Evolutionary conservation across 2,329 filamentous ascomycete genomes (phyloP), one percentile per base, ranked within the genome.

Genomic region (Xylariaceae sp.): DNA sequence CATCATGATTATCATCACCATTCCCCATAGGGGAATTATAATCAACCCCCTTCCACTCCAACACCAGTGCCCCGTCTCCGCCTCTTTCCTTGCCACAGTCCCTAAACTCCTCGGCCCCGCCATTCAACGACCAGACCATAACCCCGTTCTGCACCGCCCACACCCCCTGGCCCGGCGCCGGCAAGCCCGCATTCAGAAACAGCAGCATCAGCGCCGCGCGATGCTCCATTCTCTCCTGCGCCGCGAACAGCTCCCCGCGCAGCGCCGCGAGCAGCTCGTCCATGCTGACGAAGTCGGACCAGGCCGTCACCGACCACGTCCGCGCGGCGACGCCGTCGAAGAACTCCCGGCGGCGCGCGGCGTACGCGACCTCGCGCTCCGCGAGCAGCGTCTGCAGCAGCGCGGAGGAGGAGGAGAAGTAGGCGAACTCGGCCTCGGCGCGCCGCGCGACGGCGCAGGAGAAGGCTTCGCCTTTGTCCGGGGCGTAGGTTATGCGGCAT

Each of bases 11-110:
- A 34, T 8, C 32, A 5, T 8, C 32, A 34, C 32, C 32, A 34
- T 34, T 8, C 32, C 32, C 32, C 32, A 5, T 5, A 31, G 11
- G 27, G 30, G 30, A 6, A 30, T 47, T 47, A 52, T 47, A 48
- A 32, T 53, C 51, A 42, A 53, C 51, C 32, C 51, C 44, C 8
- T 19, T 48, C 45, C 46, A 48, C 44, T 47, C 46, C 35, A 53
- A 41, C 8, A 44, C 32, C 30, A 9, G 30, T 12, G 41, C 30
- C 7, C 7, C 30, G 3, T 34, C 19, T 27, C n/a, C 42, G 30
- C 27, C 26, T 12, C 3, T 47, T 40, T 29, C n/a, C 11, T 39
- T 19, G 19, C 35, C 35, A 8, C 32, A 34, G 32, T 37, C 35
- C 35, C 35, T 6, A 1, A 34, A 34, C 35, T 11, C 30, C 3